Conservation (phyloP, 2,329 filamentous ascomycete species). For the Dactylellina leptospora region DNA sequence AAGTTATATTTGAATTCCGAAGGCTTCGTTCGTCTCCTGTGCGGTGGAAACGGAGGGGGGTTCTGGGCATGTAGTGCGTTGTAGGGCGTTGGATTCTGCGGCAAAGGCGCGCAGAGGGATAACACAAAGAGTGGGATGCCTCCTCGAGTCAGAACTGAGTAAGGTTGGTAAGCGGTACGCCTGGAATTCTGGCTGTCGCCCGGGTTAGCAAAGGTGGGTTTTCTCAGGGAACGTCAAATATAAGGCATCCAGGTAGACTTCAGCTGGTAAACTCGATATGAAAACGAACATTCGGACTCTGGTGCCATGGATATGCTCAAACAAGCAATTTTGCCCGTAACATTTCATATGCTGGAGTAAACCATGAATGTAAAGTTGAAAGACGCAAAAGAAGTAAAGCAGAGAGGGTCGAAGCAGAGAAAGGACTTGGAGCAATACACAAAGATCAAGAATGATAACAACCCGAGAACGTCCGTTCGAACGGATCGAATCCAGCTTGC, state of each 20-base stretch:
- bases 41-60: constrained; percentile 9
- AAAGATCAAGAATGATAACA: constrained; percentile 23
- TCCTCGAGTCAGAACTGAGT: background rate
- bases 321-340: constrained; percentile 12
- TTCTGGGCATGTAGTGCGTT: constrained; percentile 31
- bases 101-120: constrained; percentile 44
- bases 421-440: constrained; percentile 13
- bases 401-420: background rate
- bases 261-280: background rate
- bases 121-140: constrained; percentile 4
- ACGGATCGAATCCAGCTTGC: too few species aligned
- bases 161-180: background rate
- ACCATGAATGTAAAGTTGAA: background rate
- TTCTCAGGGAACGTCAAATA: background rate
- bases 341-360: constrained; percentile 16
- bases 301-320: constrained; percentile 22
- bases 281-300: constrained; percentile 1
- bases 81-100: constrained; percentile 50
- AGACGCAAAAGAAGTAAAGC: background rate
- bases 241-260: constrained; percentile 9
- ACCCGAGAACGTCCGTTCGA: too few species aligned
- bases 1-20: constrained; percentile 30
- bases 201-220: constrained; percentile 21
- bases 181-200: constrained; percentile 34
- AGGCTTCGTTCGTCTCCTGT: constrained; percentile 26